Base-by-base conservation (phyloP, 768 basidiomycete genomes). In the Pleurotus giganteus region DNA sequence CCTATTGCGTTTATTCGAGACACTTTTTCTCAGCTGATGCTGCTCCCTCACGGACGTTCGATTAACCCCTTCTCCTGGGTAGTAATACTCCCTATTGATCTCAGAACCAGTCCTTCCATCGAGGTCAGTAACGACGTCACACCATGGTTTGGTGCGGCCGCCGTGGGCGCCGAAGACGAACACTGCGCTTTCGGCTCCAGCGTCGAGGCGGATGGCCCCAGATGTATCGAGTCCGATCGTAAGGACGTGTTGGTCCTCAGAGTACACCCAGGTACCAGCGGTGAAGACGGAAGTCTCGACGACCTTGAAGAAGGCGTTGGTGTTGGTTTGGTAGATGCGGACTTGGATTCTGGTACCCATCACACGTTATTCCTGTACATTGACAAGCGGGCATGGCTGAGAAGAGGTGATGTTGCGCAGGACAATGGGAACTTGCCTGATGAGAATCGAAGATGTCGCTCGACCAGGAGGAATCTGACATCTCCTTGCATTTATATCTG, bases 251-350 rank as follows among this genome's bases (percentile, higher is more conserved):
- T 47, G 17, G 13, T 27, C 46, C 15, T 47, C 24, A 7, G n/a
- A 28, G 28, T 47, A 29, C 9, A 15, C n/a, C 46, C 46, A 47
- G 23, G 9, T 29, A 11, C 46, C 46, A 17, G 46, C 46, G 46
- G 27, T 15, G 29, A 28, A 27, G 28, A 32, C 46, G 4, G 46
- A 47, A 27, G 46, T 29, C 27, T 47, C 46, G 23, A 47, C 31
- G 27, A 32, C 28, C 29, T 28, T 47, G 46, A 47, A 47, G 27
- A 15, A 47, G 29, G 46, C 46, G 26, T 47, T 47, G 9, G 46
- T 47, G 27, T 47, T 47, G 46, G 28, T 31, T 24, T 47, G 46
- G 27, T 47, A 47, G 46, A 47, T 21, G 23, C 46, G 46, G 17
- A 47, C 46, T 15, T 24, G 27, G 46, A 47, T 29, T 47, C 17